phyloP scores from a whole-genome alignment of 1,284 basidiomycete species.

The Trametes pubescens region DNA sequence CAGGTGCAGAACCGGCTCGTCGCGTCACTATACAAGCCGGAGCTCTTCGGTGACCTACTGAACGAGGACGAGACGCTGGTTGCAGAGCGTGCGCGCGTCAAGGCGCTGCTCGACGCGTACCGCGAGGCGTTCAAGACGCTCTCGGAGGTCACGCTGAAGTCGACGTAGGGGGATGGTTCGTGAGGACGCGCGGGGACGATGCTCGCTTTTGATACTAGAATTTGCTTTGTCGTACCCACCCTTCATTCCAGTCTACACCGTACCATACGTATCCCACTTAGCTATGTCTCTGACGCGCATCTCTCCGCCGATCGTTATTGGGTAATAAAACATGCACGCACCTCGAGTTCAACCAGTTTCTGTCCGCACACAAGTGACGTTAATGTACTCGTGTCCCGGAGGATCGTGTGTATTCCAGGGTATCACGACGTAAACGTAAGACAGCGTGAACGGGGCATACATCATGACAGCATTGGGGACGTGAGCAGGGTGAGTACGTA shows the following conservation, averaged over 20 bases:
- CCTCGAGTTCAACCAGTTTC: not conserved
- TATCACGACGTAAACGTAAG: not conserved
- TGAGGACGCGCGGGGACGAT: conserved; percentile 2
- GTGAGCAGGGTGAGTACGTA: conserved; percentile 16
- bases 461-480: conserved; percentile 16
- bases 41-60: conserved; percentile 90
- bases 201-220: conserved; percentile 22
- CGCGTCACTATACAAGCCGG: conserved; percentile 91
- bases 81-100: conserved; percentile 92
- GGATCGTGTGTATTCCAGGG: not conserved
- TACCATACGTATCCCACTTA: conserved; percentile 15
- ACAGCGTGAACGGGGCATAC: conserved; percentile 14
- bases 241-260: conserved; percentile 10
- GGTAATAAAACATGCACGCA: conserved; percentile 8
- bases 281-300: not conserved
- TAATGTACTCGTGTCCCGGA: not conserved
- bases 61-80: conserved; percentile 97
- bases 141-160: conserved; percentile 79
- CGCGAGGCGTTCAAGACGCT: conserved; percentile 94
- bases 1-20: conserved; percentile 97
- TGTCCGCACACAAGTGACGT: no score
- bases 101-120: conserved; percentile 95
- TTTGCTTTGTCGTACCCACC: conserved; percentile 20
- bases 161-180: conserved; percentile 49
- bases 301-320: conserved; percentile 7